Conservation (phyloP, 176 grass and related monocot species). For the Carex myosuroides region DNA sequence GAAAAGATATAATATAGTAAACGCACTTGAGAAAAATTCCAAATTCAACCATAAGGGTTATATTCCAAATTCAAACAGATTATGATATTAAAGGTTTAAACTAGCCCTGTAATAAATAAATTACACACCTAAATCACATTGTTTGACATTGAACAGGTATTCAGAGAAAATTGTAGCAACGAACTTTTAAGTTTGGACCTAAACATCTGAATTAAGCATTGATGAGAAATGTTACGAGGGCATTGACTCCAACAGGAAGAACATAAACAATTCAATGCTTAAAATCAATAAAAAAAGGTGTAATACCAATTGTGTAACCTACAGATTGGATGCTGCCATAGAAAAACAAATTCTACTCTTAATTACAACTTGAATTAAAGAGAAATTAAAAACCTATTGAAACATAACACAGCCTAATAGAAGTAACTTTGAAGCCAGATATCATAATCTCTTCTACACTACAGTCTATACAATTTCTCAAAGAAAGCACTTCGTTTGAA, state of each 20-base stretch:
- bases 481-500: neutral
- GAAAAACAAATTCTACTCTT: neutral
- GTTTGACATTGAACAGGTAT: neutral
- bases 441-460: neutral
- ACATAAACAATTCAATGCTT: neutral
- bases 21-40: neutral
- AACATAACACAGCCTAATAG: neutral
- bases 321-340: neutral
- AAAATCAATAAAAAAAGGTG: neutral
- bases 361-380: neutral
- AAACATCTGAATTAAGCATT: neutral
- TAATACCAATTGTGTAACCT: neutral
- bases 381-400: neutral
- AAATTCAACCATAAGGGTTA: neutral
- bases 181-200: neutral
- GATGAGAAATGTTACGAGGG: neutral
- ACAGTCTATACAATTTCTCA: neutral
- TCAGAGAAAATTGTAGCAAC: neutral
- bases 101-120: neutral
- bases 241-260: neutral
- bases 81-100: neutral
- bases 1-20: neutral
- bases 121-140: too few species aligned
- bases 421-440: neutral
- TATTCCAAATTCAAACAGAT: neutral